Evolutionary conservation across 192 early-diverging fungal species (phyloP).

Genomic region (Podochytrium sp.): DNA sequence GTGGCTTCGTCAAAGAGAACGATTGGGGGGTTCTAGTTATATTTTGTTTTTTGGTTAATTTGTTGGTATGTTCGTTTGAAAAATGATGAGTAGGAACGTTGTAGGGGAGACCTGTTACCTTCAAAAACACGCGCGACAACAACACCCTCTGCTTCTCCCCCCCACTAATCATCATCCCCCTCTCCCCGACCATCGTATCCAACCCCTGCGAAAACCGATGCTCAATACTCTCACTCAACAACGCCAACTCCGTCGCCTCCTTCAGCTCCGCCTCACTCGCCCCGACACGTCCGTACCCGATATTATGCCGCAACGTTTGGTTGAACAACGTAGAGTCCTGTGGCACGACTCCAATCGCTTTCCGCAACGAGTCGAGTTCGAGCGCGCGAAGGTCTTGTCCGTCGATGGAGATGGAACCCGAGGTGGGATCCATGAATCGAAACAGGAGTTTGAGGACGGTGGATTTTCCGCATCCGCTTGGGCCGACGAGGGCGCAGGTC

Average conservation of each 20-base stretch:
- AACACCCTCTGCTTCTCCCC: slow-evolving; percentile 85
- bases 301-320: slow-evolving; percentile 89
- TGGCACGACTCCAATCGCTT: slow-evolving; percentile 83
- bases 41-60: neutral
- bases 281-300: slow-evolving; percentile 80
- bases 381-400: slow-evolving; percentile 80
- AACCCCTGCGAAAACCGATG: slow-evolving; percentile 75
- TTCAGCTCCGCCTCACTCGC: slow-evolving; percentile 63
- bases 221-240: slow-evolving; percentile 77
- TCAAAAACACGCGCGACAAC: slow-evolving; percentile 91
- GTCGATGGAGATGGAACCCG: slow-evolving; percentile 83
- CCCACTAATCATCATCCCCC: slow-evolving; percentile 72
- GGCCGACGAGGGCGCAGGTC: slow-evolving; percentile 91
- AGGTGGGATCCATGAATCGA: slow-evolving; percentile 89
- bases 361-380: slow-evolving; percentile 79
- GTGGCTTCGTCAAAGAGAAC: slow-evolving; percentile 85
- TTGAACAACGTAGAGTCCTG: slow-evolving; percentile 97
- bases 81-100: neutral
- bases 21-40: slow-evolving; percentile 78
- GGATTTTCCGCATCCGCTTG: slow-evolving; percentile 87
- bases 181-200: slow-evolving; percentile 86
- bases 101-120: slow-evolving; percentile 48
- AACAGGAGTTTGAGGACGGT: slow-evolving; percentile 79
- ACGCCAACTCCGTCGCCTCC: slow-evolving; percentile 73
- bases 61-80: neutral